These are phyloP conservation scores for Leccinum incarnatum DNA, from an alignment of 768 basidiomycete species.

Conservation along the genomic window DNA sequence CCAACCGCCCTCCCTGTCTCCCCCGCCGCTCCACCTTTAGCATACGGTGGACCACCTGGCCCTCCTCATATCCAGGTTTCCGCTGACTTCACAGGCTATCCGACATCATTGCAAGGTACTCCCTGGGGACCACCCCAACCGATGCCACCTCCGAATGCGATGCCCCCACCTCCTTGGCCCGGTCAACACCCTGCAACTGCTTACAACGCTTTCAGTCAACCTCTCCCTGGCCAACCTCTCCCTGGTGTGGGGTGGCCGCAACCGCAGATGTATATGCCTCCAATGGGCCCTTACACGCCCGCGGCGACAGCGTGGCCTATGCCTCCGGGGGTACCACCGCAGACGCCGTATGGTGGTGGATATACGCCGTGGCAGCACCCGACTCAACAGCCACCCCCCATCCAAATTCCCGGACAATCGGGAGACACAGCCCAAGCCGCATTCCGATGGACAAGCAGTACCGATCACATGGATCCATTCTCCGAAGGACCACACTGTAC, in stretches of 20 bases:
- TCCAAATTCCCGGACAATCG: conserved; percentile 19
- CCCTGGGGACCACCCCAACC: conserved; percentile 26
- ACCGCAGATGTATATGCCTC: conserved; percentile 13
- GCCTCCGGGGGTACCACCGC: conserved; percentile 25
- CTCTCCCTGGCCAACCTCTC: conserved; percentile 34
- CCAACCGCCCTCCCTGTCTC: conserved; percentile 28
- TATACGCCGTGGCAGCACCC: conserved; percentile 30
- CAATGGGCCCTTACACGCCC: conserved; percentile 23
- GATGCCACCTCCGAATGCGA: conserved; percentile 22
- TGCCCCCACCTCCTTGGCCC: conserved; percentile 21
- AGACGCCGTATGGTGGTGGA: conserved; percentile 14
- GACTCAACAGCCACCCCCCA: conserved; percentile 25
- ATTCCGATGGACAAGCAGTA: conserved; percentile 29
- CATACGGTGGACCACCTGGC: conserved; percentile 9
- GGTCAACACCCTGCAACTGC: conserved; percentile 19
- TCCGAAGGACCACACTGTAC: conserved; percentile 43
- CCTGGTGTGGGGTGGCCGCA: conserved; percentile 19
- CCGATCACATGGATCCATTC: conserved; percentile 36
- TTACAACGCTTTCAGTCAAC: conserved; percentile 31
- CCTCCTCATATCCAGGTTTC: conserved; percentile 17
- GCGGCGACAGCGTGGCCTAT: conserved; percentile 28
- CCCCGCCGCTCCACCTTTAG: conserved; percentile 10
- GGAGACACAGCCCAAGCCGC: conserved; percentile 27
- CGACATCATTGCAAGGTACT: conserved; percentile 21
- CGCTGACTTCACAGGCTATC: conserved; percentile 34